phyloP scores from a whole-genome alignment of 306 rosid genomes.

The Echinosophora koreensis region DNA sequence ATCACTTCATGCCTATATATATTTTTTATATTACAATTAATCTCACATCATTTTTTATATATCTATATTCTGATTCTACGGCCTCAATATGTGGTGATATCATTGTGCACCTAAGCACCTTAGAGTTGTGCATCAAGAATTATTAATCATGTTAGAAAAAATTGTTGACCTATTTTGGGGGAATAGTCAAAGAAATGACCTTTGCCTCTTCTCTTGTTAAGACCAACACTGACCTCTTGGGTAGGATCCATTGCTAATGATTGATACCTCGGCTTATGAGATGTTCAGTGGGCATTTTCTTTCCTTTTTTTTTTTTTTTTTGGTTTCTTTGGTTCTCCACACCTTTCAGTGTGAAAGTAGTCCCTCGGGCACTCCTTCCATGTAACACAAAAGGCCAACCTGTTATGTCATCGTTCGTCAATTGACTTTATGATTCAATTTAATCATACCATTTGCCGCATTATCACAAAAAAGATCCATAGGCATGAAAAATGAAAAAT shows the following conservation, averaged over 20 bases:
- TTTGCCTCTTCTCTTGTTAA: not conserved
- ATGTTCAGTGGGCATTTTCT: not conserved
- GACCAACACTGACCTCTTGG: not conserved
- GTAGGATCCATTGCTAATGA: not conserved
- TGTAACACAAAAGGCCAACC: not conserved
- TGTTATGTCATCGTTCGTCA: not conserved
- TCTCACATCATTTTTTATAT: no score
- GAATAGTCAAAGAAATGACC: constrained; percentile 8
- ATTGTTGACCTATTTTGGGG: not conserved
- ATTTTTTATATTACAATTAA: not conserved
- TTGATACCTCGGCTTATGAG: not conserved
- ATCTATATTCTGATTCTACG: no score
- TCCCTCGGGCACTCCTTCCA: no score
- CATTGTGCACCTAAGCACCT: no score
- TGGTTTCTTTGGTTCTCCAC: no score
- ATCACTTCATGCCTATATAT: no score
- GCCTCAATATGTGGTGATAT: no score
- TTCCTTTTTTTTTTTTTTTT: no score
- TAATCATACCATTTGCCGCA: constrained; percentile 28
- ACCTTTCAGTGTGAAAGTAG: no score
- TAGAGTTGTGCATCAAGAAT: no score
- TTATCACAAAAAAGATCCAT: constrained; percentile 16
- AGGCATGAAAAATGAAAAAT: constrained; percentile 39
- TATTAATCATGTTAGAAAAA: not conserved
- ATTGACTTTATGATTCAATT: constrained; percentile 25